phyloP scores from a whole-genome alignment of 192 early-diverging fungal species.

The Umbelopsis sp. region DNA sequence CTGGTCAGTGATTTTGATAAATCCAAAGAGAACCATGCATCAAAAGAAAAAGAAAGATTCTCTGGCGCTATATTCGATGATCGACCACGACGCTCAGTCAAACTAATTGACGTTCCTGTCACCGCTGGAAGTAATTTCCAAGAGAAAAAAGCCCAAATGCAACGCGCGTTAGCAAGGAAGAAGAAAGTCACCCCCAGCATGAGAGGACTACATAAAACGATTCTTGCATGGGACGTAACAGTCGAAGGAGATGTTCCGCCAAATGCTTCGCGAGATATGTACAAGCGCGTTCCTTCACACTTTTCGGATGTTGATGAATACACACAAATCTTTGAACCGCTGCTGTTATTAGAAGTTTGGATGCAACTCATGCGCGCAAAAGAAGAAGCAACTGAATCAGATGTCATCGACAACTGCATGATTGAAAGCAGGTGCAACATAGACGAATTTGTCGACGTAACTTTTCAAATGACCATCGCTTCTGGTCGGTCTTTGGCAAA shows the following conservation, averaged over 20 bases:
- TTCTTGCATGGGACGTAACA: slow-evolving; percentile 65
- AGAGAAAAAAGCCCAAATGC: slow-evolving; percentile 13
- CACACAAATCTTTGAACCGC: slow-evolving; percentile 70
- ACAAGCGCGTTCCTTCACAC: slow-evolving; percentile 53
- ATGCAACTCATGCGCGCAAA: slow-evolving; percentile 72
- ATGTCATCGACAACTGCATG: slow-evolving; percentile 42
- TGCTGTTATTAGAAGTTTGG: slow-evolving; percentile 87
- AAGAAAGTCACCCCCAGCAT: slow-evolving; percentile 55
- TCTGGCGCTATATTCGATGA: slow-evolving; percentile 28
- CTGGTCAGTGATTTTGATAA: slow-evolving; percentile 23
- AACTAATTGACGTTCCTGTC: slow-evolving; percentile 43
- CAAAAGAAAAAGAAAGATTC: slow-evolving; percentile 30
- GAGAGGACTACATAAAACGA: slow-evolving; percentile 52
- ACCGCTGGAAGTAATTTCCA: slow-evolving; percentile 17
- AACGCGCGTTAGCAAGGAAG: slow-evolving; percentile 30
- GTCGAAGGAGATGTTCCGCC: slow-evolving; percentile 59
- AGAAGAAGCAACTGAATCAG: slow-evolving; percentile 59
- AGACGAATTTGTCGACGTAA: slow-evolving; percentile 77
- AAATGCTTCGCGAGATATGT: slow-evolving; percentile 22
- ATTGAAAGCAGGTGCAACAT: slow-evolving; percentile 61
- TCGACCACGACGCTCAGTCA: slow-evolving; percentile 41
- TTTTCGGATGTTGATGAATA: slow-evolving; percentile 69
- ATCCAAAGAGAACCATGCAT: slow-evolving; percentile 27
- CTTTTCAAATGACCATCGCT: slow-evolving; percentile 46
- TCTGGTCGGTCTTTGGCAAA: slow-evolving; percentile 47